Base-by-base conservation (phyloP, 805 yeast species). In the Yamadazyma scolyti region DNA sequence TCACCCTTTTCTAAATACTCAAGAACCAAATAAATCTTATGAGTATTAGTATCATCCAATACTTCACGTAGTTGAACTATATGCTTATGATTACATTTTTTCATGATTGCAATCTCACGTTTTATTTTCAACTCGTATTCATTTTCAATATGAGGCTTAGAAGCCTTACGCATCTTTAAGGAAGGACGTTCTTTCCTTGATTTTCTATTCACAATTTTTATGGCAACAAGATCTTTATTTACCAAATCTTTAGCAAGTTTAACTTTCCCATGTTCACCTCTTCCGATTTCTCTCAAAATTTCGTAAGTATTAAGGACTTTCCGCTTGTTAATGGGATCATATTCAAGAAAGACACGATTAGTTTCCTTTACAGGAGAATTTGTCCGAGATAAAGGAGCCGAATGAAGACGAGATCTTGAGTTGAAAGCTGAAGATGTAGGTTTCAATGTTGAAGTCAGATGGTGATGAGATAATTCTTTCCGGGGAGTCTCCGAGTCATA, bases 201-300 rank as follows among this genome's bases (percentile, higher is more conserved):
- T 30, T 76, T 76, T 33, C 97, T 71, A 58, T 86, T 89, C 25
- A 93, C 87, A 30, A 93, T 85, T 54, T 93, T 93, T 34, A 93
- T 88, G 3, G 98, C 98, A n/a, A 87, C 95, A 19, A 76, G 63
- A 42, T 73, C 78, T 26, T 72, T 66, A 5, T 71, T 57, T n/a
- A 73, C 67, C 33, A 80, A 57, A 52, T 89, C 90, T 37, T 74
- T 74, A 0, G 95, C 98, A 12, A 93, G 68, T 54, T 93, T 93
- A 25, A 93, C 98, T 55, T 87, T 90, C n/a, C 98, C 97, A 58
- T 90, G 97, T 55, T 89, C 96, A n/a, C 98, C 98, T 20, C 84
- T 71, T 8, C 98, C 98, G 17, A 93, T 68, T 59, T 89, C 97
- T 16, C 73, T 69, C 18, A 88, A 59, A 21, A 93, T 84, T 56